phyloP scores from a whole-genome alignment of 2,329 filamentous ascomycete species.

The Septoria petroselini region DNA sequence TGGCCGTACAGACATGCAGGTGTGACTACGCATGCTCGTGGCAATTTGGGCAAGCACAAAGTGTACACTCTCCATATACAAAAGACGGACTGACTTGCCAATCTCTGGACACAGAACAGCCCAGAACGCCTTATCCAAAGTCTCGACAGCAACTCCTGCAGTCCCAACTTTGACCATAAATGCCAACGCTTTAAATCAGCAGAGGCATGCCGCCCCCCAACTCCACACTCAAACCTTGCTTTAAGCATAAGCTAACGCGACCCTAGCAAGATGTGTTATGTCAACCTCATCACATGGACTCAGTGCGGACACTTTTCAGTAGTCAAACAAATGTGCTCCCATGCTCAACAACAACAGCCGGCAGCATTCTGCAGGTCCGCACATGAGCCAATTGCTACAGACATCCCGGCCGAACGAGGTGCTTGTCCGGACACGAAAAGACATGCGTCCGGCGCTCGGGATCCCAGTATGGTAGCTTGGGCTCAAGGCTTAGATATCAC shows the following conservation, averaged over 20 bases:
- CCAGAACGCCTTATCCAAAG: too few relatives aligned
- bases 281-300: conserved; percentile 22
- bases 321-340: conserved; percentile 16
- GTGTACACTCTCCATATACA: too few relatives aligned
- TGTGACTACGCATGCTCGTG: too few relatives aligned
- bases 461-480: neutral
- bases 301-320: conserved; percentile 23
- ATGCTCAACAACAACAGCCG: conserved; percentile 11
- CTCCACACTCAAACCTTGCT: neutral
- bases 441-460: conserved; percentile 4
- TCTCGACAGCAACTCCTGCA: too few relatives aligned
- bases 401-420: conserved; percentile 13
- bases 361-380: conserved; percentile 17
- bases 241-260: neutral
- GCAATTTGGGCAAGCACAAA: too few relatives aligned
- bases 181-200: too few relatives aligned
- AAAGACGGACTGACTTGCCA: too few relatives aligned
- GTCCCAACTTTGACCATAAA: too few relatives aligned
- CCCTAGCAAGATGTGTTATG: conserved; percentile 20
- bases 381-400: conserved; percentile 24
- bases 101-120: too few relatives aligned
- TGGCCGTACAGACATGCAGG: too few relatives aligned
- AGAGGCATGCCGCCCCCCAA: neutral
- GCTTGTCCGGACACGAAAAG: conserved; percentile 19
- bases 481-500: neutral